These are phyloP conservation scores for Arthrobotrys musiformis DNA, from an alignment of 2,329 filamentous ascomycete species.

Conservation along the genomic window DNA sequence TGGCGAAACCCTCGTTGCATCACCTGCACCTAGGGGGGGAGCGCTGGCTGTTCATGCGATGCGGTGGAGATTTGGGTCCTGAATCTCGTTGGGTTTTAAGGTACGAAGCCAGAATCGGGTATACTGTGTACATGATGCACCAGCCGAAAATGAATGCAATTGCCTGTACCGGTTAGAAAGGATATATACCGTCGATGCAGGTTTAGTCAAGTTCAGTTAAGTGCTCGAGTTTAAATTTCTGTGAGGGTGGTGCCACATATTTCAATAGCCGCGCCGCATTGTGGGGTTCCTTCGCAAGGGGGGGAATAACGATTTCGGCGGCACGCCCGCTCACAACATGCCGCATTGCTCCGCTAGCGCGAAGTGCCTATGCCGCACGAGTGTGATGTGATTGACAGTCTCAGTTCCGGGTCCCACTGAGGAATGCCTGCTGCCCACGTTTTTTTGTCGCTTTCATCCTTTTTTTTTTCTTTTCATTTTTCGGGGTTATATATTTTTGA, in stretches of 20 bases:
- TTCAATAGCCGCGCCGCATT: slow-evolving; percentile 29
- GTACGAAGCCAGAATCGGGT: slow-evolving; percentile 2
- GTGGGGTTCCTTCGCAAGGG: slow-evolving; percentile 27
- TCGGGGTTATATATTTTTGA: too few relatives aligned
- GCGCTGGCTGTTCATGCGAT: slow-evolving; percentile 36
- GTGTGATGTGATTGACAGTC: not conserved
- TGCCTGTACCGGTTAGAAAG: slow-evolving; percentile 42
- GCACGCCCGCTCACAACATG: not conserved
- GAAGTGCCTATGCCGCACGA: not conserved
- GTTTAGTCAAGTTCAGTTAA: too few relatives aligned
- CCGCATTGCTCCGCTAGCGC: slow-evolving; percentile 11
- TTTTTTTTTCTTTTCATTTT: not conserved
- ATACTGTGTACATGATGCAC: slow-evolving; percentile 15
- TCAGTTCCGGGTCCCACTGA: slow-evolving; percentile 20
- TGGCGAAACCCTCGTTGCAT: not conserved
- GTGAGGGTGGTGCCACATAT: slow-evolving; percentile 32
- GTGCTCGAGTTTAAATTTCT: too few relatives aligned
- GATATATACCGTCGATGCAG: not conserved
- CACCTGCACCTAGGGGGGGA: not conserved
- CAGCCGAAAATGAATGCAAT: slow-evolving; percentile 48
- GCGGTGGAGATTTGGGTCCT: slow-evolving; percentile 23
- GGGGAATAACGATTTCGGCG: slow-evolving; percentile 39
- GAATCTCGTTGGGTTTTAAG: slow-evolving; percentile 17
- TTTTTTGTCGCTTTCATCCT: slow-evolving; percentile 17
- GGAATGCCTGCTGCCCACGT: slow-evolving; percentile 44